Conservation (phyloP, 352 stramenopile species). For the Phytophthora citricola region DNA sequence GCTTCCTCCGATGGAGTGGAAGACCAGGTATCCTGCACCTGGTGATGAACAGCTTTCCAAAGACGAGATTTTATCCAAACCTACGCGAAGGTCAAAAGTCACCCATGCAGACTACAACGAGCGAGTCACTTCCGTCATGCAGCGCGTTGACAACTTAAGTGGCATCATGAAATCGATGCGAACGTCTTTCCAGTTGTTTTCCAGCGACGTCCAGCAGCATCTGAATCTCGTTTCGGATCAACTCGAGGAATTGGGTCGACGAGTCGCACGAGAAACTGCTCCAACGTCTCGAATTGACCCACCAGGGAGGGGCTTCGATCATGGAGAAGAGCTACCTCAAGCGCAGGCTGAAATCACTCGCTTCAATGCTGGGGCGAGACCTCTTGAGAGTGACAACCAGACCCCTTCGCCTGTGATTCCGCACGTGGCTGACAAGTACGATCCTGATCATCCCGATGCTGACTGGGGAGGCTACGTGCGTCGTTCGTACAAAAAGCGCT, state of each 20-base stretch:
- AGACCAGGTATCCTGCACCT: conserved; percentile 3
- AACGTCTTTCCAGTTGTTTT: conserved; percentile 68
- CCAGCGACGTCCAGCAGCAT: conserved; percentile 54
- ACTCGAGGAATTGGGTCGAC: conserved; percentile 48
- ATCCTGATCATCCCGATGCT: conserved; percentile 74
- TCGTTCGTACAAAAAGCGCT: conserved; percentile 74
- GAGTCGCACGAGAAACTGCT: conserved; percentile 35
- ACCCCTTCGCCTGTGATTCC: conserved; percentile 37
- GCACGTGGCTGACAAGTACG: conserved; percentile 71
- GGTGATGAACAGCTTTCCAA: not conserved
- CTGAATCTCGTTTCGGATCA: conserved; percentile 58
- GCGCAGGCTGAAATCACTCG: conserved; percentile 42
- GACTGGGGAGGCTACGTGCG: conserved; percentile 79
- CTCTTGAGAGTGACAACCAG: conserved; percentile 19
- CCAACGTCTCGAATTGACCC: conserved; percentile 9
- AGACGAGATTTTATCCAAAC: not conserved
- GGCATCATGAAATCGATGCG: conserved; percentile 53
- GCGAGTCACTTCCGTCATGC: conserved; percentile 37
- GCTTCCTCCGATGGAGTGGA: conserved; percentile 47
- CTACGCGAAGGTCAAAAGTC: conserved; percentile 28
- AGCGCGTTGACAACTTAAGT: conserved; percentile 48
- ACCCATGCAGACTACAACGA: conserved; percentile 45
- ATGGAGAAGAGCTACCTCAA: conserved; percentile 63
- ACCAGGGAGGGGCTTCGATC: not conserved
- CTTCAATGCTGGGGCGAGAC: conserved; percentile 32